phyloP scores from a whole-genome alignment of 1,284 basidiomycete genomes.

The Salmacisia buchloeana region DNA sequence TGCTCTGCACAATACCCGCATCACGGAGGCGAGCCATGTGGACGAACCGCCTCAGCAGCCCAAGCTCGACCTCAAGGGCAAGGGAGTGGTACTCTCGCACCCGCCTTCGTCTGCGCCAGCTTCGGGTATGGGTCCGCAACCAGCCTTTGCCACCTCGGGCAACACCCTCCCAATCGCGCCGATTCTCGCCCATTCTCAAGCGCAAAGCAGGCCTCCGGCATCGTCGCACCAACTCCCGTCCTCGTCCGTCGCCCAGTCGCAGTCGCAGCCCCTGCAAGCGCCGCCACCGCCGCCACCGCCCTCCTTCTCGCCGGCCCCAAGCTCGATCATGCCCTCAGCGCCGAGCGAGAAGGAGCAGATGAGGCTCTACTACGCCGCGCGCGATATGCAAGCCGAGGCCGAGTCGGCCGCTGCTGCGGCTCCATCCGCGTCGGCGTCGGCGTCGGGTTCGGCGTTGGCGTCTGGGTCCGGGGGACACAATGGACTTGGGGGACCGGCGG shows the following conservation, averaged over 20 bases:
- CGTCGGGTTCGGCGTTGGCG: too few species aligned
- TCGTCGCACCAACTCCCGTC: too few species aligned
- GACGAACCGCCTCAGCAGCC: background rate
- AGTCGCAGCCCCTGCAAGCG: background rate
- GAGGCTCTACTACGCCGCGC: slow-evolving; percentile 34
- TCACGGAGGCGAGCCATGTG: background rate
- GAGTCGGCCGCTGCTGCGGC: background rate
- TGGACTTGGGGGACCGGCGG: background rate
- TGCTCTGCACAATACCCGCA: background rate
- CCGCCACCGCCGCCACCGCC: background rate
- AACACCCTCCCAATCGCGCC: background rate
- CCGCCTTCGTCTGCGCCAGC: background rate
- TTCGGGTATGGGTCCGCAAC: background rate
- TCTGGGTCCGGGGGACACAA: background rate
- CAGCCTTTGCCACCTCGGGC: background rate
- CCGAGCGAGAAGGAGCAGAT: slow-evolving; percentile 36
- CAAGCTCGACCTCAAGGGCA: background rate
- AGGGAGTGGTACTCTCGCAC: background rate
- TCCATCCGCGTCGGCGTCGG: too few species aligned
- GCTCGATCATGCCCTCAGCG: slow-evolving; percentile 4
- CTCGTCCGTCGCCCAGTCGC: too few species aligned
- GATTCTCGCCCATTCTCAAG: background rate
- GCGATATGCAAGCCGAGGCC: slow-evolving; percentile 14
- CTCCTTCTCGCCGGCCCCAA: background rate
- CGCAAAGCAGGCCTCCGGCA: too few species aligned